Conservation (phyloP, 495 filamentous ascomycete genomes). For the Penicillium coprophilum region DNA sequence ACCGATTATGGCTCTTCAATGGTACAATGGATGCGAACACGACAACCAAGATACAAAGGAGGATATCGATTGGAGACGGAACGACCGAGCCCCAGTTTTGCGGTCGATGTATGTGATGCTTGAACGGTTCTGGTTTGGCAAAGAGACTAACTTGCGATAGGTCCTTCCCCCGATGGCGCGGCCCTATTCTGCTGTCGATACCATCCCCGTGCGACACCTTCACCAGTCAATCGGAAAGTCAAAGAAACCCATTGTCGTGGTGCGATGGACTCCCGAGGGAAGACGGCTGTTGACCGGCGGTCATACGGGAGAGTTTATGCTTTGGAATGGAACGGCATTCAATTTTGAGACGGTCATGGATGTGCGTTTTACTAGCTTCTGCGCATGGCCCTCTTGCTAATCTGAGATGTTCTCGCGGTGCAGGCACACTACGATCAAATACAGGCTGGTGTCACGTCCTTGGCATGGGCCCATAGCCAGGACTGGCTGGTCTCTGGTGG, state of each 20-base stretch:
- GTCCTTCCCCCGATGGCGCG: constrained; percentile 84
- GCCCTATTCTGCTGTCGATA: constrained; percentile 68
- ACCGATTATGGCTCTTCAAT: constrained; percentile 95
- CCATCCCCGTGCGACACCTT: constrained; percentile 83
- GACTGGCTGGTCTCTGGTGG: constrained; percentile 97
- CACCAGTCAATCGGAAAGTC: constrained; percentile 97
- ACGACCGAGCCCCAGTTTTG: constrained; percentile 81
- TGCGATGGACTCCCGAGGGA: constrained; percentile 96
- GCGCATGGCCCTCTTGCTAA: constrained; percentile 2
- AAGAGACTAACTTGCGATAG: constrained; percentile 43
- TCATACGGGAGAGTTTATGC: constrained; percentile 94
- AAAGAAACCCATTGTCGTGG: constrained; percentile 95
- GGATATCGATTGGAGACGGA: constrained; percentile 69
- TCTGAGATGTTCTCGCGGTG: background rate
- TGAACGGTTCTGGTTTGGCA: background rate
- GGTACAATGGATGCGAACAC: constrained; percentile 88
- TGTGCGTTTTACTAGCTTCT: constrained; percentile 35
- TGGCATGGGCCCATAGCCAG: constrained; percentile 87
- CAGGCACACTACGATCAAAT: constrained; percentile 77
- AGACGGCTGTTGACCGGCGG: constrained; percentile 86
- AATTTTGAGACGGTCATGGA: constrained; percentile 99
- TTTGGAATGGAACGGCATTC: constrained; percentile 98
- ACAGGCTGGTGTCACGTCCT: constrained; percentile 76
- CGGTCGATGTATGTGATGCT: constrained; percentile 71
- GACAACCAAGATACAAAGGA: constrained; percentile 72